phyloP scores from a whole-genome alignment of 306 rosid species.

The Cercis canadensis region DNA sequence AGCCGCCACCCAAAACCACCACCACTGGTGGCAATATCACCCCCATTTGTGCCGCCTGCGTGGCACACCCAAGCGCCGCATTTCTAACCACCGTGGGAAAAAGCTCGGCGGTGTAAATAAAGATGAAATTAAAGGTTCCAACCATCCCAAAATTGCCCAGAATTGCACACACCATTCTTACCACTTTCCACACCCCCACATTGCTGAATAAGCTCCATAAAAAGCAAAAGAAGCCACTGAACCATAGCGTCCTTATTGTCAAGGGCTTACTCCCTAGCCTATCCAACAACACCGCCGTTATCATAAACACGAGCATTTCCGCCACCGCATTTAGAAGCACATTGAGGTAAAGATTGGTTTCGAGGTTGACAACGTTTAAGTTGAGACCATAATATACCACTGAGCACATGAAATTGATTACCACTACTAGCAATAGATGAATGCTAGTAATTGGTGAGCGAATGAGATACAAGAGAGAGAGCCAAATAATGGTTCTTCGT shows the following conservation, averaged over 20 bases:
- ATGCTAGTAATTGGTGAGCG: constrained; percentile 60
- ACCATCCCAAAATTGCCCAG: constrained; percentile 93
- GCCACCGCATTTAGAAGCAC: constrained; percentile 81
- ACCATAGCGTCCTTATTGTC: constrained; percentile 75
- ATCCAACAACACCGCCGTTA: constrained; percentile 74
- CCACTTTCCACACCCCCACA: constrained; percentile 57
- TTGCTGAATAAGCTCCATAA: constrained; percentile 50
- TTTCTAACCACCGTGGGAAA: constrained; percentile 94
- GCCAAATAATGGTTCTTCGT: no score
- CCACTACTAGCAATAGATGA: constrained; percentile 64
- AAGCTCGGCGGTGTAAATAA: constrained; percentile 79
- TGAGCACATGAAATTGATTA: constrained; percentile 63
- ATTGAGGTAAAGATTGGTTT: constrained; percentile 69
- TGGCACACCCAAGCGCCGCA: constrained; percentile 71
- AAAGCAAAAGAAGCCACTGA: constrained; percentile 78
- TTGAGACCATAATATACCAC: constrained; percentile 89
- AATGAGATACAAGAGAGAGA: no score
- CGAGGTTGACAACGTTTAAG: constrained; percentile 70
- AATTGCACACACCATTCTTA: constrained; percentile 70
- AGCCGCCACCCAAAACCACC: constrained; percentile 75
- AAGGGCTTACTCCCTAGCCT: constrained; percentile 65
- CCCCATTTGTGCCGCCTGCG: constrained; percentile 88
- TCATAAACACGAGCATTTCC: constrained; percentile 80
- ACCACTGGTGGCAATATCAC: constrained; percentile 85
- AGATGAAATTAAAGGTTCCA: constrained; percentile 79